Evolutionary conservation across 2,329 filamentous ascomycete genomes (phyloP).

Genomic region (Leptographium flavum): DNA sequence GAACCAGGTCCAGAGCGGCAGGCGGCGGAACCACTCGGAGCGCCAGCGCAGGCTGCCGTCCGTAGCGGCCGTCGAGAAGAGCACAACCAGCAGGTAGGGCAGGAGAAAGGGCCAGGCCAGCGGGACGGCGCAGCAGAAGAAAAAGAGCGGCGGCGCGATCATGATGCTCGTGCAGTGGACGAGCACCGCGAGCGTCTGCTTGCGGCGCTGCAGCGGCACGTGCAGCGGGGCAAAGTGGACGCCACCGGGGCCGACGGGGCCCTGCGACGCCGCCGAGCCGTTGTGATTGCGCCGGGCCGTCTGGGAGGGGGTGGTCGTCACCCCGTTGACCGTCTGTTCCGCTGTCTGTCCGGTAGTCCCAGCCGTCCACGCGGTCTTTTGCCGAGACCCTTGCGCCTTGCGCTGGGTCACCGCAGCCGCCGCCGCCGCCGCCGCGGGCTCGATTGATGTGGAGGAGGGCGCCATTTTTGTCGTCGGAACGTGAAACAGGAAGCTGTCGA

Average conservation of each 20-base stretch:
- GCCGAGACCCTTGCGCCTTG: not conserved
- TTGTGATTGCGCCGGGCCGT: too few species aligned
- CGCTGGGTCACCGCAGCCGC: too few species aligned
- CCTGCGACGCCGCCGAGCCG: too few species aligned
- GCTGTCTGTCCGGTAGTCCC: not conserved
- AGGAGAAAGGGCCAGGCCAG: slow-evolving; percentile 71
- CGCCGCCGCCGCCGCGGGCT: not conserved
- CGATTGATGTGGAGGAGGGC: not conserved
- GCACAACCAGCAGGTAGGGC: slow-evolving; percentile 69
- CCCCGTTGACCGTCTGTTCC: too few species aligned
- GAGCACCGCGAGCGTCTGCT: slow-evolving; percentile 67
- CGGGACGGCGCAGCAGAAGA: slow-evolving; percentile 80
- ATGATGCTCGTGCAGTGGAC: slow-evolving; percentile 59
- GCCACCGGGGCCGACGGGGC: too few species aligned
- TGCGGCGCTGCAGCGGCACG: slow-evolving; percentile 53
- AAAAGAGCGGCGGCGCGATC: slow-evolving; percentile 65
- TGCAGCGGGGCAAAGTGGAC: slow-evolving; percentile 62
- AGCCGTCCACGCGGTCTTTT: not conserved
- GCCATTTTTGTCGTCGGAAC: not conserved
- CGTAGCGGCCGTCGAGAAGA: slow-evolving; percentile 63
- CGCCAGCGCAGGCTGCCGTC: slow-evolving; percentile 64
- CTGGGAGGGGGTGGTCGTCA: too few species aligned
- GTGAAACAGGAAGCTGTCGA: too few species aligned
- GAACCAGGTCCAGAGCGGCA: slow-evolving; percentile 75
- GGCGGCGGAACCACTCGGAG: slow-evolving; percentile 57